Conservation (phyloP, 2,329 filamentous ascomycete species). For the Phyllosticta ampelicida region DNA sequence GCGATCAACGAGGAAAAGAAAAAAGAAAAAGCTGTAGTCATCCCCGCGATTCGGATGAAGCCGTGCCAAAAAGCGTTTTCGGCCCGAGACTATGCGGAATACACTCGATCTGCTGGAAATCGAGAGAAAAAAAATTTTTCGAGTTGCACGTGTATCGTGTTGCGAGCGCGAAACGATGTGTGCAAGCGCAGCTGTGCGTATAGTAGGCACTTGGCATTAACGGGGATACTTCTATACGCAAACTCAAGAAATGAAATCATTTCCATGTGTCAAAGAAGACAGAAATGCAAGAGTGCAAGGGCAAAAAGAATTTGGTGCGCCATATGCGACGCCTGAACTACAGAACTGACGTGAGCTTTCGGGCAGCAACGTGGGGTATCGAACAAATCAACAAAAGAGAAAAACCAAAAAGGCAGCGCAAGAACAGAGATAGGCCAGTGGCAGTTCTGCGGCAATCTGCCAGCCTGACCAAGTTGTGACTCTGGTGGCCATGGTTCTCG, state of each 20-base stretch:
- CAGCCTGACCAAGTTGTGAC: not conserved
- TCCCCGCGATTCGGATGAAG: not conserved
- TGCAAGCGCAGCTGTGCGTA: not conserved
- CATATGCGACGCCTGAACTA: not conserved
- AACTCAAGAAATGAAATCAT: not conserved
- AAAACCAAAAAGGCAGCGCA: not conserved
- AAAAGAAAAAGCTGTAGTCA: not conserved
- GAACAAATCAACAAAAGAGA: not conserved
- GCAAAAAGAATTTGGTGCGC: not conserved
- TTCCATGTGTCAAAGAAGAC: not conserved
- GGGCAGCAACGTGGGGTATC: not conserved
- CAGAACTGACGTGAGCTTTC: not conserved
- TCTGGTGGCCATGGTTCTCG: not conserved
- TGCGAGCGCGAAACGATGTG: not conserved
- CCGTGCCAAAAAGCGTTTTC: not conserved
- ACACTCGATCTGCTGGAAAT: not conserved
- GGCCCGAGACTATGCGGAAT: not conserved
- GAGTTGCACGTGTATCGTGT: not conserved
- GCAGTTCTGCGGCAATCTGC: not conserved
- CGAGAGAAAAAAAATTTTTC: not conserved
- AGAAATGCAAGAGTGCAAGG: not conserved
- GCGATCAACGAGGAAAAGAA: not conserved
- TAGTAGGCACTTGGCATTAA: not conserved
- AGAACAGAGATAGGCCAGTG: not conserved
- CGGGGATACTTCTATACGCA: not conserved